Base-by-base conservation (phyloP, 805 yeast species). In the Metschnikowia borealis region DNA sequence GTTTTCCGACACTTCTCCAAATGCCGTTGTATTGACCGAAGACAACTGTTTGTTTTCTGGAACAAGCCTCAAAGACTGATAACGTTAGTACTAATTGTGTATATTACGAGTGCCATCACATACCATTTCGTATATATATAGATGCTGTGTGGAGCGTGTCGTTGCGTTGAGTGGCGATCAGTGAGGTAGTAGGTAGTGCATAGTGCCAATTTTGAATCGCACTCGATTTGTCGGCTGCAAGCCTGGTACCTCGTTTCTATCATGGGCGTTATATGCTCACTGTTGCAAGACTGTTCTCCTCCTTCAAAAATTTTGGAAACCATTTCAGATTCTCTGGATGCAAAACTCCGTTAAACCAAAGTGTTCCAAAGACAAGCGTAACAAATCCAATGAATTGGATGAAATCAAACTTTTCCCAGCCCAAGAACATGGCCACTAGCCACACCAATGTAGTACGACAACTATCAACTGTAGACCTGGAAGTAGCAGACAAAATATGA, bases 401-500 rank as follows among this genome's bases (percentile, higher is more conserved):
- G n/a, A 69, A 58, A 18, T 74, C 73, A 67, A 86, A 87, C 1
- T 73, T 59, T 65, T 87, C 94, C 95, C 94, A 87, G 3, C 92
- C 94, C 54, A 87, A 60, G 20, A 66, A 47, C 46, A 87, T 68
- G 0, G 94, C 87, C 7, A 85, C 78, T 1, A 83, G 36, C 95
- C 95, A 87, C 15, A 87, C 91, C 26, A 85, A 66, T 21, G 86
- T 66, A 0, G 94, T 87, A 55, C 95, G 75, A 52, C 87, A 83
- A 0, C 90, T 83, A 61, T 87, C 95, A 46, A 87, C 79, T 1
- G 94, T 87, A 20, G 89, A 82, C 61, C 94, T 74, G 1, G 91
- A 77, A 1, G 95, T 87, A 33, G 95, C 94, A 47, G 86, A 82
- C 44, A 87, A 62, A 42, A 69, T 67, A 45, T 79, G 74, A 2